Conservation (phyloP, 257 asterid species). For the Oldenlandia corymbosa region DNA sequence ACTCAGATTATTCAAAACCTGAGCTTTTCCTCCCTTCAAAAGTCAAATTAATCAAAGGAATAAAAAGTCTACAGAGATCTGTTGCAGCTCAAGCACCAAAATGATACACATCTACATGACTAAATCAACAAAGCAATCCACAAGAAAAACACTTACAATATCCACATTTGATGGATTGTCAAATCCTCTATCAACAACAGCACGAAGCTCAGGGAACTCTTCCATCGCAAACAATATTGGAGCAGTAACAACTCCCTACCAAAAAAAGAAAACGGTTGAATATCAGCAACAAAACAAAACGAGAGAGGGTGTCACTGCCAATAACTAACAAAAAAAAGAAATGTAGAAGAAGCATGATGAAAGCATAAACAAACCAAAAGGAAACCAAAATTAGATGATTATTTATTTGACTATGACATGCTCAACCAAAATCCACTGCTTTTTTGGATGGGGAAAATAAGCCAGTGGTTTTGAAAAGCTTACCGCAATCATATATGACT, state of each 20-base stretch:
- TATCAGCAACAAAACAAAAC: constrained; percentile 2
- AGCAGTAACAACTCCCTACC: constrained; percentile 85
- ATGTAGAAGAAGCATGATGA: background rate
- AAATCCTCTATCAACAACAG: constrained; percentile 62
- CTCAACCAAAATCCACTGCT: too few species aligned
- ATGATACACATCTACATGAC: background rate
- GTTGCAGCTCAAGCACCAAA: background rate
- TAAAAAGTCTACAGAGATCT: background rate
- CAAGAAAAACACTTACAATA: constrained; percentile 43
- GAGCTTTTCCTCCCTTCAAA: background rate
- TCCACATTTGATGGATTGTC: constrained; percentile 67
- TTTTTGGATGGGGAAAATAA: too few species aligned
- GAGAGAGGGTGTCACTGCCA: background rate
- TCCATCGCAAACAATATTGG: constrained; percentile 90
- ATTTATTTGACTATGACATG: too few species aligned
- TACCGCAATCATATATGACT: background rate
- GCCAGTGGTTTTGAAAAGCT: background rate
- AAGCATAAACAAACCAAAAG: background rate
- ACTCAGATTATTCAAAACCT: background rate
- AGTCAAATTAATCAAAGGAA: background rate
- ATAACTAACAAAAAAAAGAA: background rate
- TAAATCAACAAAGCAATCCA: background rate
- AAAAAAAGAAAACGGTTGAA: constrained; percentile 3
- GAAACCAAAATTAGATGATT: background rate
- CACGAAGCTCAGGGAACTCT: constrained; percentile 76